A percentile compares a stretch with the other conserved stretches of the same genome.
These are phyloP conservation scores for Aureobasidium sp. DNA, from an alignment of 2,329 filamentous ascomycete species.

Conservation along the genomic window DNA sequence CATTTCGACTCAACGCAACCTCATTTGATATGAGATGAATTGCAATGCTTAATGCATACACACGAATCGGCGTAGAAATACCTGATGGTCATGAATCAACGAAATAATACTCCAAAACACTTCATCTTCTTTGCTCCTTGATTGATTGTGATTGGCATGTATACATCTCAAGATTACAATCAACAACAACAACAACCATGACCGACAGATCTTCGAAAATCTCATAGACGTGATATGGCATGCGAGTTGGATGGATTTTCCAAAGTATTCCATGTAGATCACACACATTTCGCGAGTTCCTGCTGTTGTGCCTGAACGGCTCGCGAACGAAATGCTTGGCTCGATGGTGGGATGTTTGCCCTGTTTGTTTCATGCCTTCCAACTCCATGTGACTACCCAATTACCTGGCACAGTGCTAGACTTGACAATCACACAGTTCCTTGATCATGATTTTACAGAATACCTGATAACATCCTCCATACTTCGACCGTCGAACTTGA, in stretches of 20 bases:
- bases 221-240: background rate
- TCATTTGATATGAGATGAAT: constrained; percentile 7
- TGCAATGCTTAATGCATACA: constrained; percentile 11
- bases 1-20: constrained; percentile 10
- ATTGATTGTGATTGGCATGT: background rate
- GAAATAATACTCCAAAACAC: constrained; percentile 10
- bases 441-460: background rate
- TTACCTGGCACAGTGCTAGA: background rate
- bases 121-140: background rate
- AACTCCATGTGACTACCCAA: constrained; percentile 7
- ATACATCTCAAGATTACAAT: background rate
- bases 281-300: background rate
- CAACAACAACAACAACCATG: background rate
- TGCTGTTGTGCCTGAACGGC: background rate
- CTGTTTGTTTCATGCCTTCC: constrained; percentile 8
- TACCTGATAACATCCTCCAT: background rate
- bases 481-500: background rate
- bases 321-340: background rate
- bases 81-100: constrained; percentile 15
- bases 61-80: constrained; percentile 14
- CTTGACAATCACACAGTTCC: background rate
- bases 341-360: constrained; percentile 8
- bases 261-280: background rate
- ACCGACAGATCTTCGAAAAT: too few species aligned
- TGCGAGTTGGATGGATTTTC: background rate